Evolutionary conservation across 2,329 filamentous ascomycete genomes (phyloP).

Genomic region (Hysterium pulicare): DNA sequence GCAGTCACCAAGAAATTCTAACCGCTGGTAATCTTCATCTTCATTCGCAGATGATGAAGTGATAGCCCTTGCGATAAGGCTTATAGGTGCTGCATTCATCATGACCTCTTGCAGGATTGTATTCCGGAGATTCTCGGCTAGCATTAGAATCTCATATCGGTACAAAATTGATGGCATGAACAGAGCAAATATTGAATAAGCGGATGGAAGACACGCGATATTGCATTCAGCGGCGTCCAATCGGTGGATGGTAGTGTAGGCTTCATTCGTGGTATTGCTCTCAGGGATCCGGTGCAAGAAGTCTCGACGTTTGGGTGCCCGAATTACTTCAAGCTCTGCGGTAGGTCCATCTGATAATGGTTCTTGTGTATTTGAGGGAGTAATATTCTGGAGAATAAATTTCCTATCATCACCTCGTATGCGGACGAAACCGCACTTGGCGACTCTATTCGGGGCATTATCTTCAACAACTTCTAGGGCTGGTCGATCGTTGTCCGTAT

Average conservation of each 20-base stretch:
- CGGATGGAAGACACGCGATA: constrained; percentile 44
- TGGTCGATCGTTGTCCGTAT: constrained; percentile 9
- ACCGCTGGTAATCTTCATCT: constrained; percentile 68
- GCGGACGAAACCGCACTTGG: constrained; percentile 23
- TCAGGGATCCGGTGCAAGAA: constrained; percentile 50
- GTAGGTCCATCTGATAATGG: too few relatives aligned
- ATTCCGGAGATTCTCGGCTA: constrained; percentile 58
- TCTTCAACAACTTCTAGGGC: constrained; percentile 14
- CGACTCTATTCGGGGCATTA: constrained; percentile 4
- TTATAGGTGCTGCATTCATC: constrained; percentile 48
- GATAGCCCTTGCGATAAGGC: constrained; percentile 65
- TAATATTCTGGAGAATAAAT: constrained; percentile 16
- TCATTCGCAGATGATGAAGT: constrained; percentile 61
- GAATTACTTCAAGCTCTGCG: constrained; percentile 16
- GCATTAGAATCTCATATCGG: constrained; percentile 62
- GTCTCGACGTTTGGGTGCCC: constrained; percentile 56
- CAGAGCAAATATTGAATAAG: constrained; percentile 50
- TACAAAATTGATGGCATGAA: constrained; percentile 72
- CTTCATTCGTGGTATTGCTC: constrained; percentile 11
- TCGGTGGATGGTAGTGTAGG: constrained; percentile 45
- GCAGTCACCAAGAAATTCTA: constrained; percentile 85
- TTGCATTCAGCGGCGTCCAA: constrained; percentile 50
- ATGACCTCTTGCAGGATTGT: constrained; percentile 53
- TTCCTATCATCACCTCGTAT: constrained; percentile 18
- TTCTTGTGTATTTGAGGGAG: neutral